These are phyloP conservation scores for Pseudogymnoascus sp. DNA, from an alignment of 2,329 filamentous ascomycete species.

Conservation along the genomic window DNA sequence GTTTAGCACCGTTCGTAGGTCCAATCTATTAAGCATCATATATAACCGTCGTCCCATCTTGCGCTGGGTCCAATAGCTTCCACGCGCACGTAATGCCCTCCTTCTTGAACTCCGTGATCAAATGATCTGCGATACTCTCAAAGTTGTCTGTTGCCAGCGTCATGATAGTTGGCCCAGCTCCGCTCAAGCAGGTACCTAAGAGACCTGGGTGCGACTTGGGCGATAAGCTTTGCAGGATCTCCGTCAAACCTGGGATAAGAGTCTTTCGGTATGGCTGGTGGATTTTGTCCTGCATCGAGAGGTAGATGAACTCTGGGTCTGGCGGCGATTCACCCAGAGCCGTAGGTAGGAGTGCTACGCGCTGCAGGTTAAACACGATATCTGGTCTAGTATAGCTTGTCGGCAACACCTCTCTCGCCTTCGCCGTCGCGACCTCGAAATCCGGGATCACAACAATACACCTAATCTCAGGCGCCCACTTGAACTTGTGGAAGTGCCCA, in stretches of 20 bases:
- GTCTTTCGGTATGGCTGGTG: conserved; percentile 93
- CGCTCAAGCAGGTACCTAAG: conserved; percentile 87
- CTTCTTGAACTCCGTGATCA: conserved; percentile 64
- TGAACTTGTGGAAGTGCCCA: conserved; percentile 92
- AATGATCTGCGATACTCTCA: conserved; percentile 71
- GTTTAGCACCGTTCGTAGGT: not conserved
- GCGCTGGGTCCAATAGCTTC: conserved; percentile 80
- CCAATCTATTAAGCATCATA: not conserved
- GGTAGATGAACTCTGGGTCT: conserved; percentile 87
- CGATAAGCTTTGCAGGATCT: conserved; percentile 86
- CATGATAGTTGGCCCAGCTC: conserved; percentile 89
- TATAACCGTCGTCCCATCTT: conserved; percentile 40
- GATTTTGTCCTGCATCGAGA: conserved; percentile 97
- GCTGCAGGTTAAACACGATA: conserved; percentile 87
- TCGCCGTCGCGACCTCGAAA: conserved; percentile 91
- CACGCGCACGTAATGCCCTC: conserved; percentile 73
- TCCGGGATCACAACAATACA: conserved; percentile 92
- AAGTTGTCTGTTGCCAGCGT: conserved; percentile 88
- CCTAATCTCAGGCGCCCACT: conserved; percentile 91
- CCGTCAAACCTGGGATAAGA: conserved; percentile 82
- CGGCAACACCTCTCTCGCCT: conserved; percentile 79
- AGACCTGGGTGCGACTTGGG: conserved; percentile 80
- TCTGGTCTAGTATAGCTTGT: conserved; percentile 70
- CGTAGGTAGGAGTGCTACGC: conserved; percentile 82
- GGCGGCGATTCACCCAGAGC: conserved; percentile 84